phyloP scores from a whole-genome alignment of 495 filamentous ascomycete species.

The Hyaloscypha finlandica region DNA sequence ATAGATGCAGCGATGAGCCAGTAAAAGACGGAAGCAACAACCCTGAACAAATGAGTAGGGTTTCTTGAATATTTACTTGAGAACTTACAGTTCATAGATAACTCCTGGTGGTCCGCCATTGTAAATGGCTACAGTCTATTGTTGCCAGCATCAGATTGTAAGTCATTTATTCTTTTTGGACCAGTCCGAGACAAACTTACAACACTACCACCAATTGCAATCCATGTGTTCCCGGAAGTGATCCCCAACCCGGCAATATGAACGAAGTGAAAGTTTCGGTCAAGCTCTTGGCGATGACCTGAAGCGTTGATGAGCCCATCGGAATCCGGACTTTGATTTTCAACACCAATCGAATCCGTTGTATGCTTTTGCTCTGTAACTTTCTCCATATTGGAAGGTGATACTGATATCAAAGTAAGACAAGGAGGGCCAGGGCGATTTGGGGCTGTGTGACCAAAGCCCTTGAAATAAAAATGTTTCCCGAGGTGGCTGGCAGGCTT shows the following conservation, averaged over 20 bases:
- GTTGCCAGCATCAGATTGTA: conserved; percentile 3
- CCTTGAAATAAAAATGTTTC: neutral
- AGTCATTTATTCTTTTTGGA: neutral
- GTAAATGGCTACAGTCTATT: conserved; percentile 19
- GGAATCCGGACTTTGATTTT: conserved; percentile 31
- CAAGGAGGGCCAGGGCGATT: neutral
- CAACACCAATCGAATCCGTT: conserved; percentile 4
- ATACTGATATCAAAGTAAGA: conserved; percentile 6
- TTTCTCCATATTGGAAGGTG: conserved; percentile 19
- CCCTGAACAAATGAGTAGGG: conserved; percentile 2
- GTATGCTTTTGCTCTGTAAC: conserved; percentile 8
- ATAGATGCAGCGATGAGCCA: conserved; percentile 35
- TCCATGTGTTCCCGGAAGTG: conserved; percentile 58
- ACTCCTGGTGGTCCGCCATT: conserved; percentile 62
- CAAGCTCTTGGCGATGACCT: conserved; percentile 56
- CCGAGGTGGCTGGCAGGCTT: neutral
- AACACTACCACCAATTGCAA: conserved; percentile 54
- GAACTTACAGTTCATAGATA: conserved; percentile 45
- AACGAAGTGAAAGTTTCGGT: conserved; percentile 56
- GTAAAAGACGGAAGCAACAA: conserved; percentile 26
- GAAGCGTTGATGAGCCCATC: conserved; percentile 47
- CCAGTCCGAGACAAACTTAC: conserved; percentile 8
- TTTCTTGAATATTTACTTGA: neutral
- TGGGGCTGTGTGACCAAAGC: neutral
- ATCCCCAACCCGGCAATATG: conserved; percentile 53